These are phyloP conservation scores for Delitschia confertaspora DNA, from an alignment of 495 filamentous ascomycete species.

Conservation along the genomic window DNA sequence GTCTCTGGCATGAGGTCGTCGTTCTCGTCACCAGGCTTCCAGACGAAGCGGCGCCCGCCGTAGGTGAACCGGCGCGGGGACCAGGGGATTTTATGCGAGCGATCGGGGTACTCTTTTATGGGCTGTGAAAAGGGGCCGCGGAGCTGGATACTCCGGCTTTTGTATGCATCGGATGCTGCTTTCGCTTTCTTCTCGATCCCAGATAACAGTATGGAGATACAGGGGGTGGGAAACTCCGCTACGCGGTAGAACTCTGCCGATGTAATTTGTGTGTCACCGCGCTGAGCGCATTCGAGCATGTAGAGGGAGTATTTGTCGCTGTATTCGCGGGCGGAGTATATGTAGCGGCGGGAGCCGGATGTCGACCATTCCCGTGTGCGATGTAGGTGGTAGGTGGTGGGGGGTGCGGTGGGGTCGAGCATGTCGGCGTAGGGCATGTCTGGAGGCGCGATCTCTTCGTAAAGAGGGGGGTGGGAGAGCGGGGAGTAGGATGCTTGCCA, in stretches of 20 bases:
- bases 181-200: slow-evolving; percentile 14
- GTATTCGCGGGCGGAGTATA: slow-evolving; percentile 22
- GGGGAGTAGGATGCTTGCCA: slow-evolving; percentile 21
- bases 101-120: slow-evolving; percentile 22
- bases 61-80: slow-evolving; percentile 20
- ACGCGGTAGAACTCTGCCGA: slow-evolving; percentile 21
- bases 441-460: slow-evolving; percentile 18
- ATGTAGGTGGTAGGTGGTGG: slow-evolving; percentile 20
- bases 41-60: slow-evolving; percentile 19
- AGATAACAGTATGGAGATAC: slow-evolving; percentile 15
- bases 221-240: slow-evolving; percentile 14
- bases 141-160: slow-evolving; percentile 19
- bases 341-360: slow-evolving; percentile 19
- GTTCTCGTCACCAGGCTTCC: slow-evolving; percentile 21
- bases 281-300: slow-evolving; percentile 18
- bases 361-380: slow-evolving; percentile 23
- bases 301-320: slow-evolving; percentile 22
- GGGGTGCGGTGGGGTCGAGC: slow-evolving; percentile 16
- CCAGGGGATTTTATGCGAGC: slow-evolving; percentile 19
- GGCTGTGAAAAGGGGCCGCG: slow-evolving; percentile 14
- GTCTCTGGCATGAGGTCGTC: slow-evolving; percentile 26
- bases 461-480: slow-evolving; percentile 17
- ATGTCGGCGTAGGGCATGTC: slow-evolving; percentile 23
- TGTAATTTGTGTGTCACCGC: slow-evolving; percentile 16
- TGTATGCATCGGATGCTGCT: slow-evolving; percentile 13